Conservation (phyloP, 2,329 filamentous ascomycete species). For the Diaporthe ampelina region DNA sequence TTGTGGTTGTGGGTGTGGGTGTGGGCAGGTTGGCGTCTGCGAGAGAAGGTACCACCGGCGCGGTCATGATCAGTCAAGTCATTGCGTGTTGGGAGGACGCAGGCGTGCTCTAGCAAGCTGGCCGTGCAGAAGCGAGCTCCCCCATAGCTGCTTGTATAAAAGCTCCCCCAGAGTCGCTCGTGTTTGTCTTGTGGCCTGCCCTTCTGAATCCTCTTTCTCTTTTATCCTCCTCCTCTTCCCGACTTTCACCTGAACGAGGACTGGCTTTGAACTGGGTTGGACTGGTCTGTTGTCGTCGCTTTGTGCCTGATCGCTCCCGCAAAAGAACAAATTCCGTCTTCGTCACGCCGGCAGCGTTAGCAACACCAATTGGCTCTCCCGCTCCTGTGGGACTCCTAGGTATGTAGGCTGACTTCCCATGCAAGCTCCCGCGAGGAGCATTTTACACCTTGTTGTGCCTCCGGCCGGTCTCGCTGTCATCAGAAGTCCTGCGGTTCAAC, state of each 20-base stretch:
- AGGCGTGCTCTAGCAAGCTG: slow-evolving; percentile 19
- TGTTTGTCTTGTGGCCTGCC: not conserved
- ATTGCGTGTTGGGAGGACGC: slow-evolving; percentile 6
- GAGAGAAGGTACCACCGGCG: slow-evolving; percentile 22
- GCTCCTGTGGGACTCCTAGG: not conserved
- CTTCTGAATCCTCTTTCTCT: not conserved
- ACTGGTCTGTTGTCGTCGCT: not conserved
- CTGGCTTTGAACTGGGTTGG: not conserved
- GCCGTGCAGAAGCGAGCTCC: slow-evolving; percentile 25
- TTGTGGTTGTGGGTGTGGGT: not conserved
- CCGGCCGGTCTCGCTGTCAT: not conserved
- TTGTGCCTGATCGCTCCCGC: slow-evolving; percentile 2
- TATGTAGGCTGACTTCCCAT: not conserved
- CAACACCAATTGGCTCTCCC: not conserved
- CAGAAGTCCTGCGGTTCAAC: not conserved
- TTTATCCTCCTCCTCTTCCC: not conserved
- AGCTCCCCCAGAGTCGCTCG: slow-evolving; percentile 14
- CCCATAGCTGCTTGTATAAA: slow-evolving; percentile 24
- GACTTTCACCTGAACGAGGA: not conserved
- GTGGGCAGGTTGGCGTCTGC: not conserved
- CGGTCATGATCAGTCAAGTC: slow-evolving; percentile 10
- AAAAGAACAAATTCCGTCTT: not conserved
- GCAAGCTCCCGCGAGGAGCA: not conserved
- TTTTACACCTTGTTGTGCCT: not conserved
- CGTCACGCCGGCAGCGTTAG: not conserved